Percentiles rank a stretch among this genome's conserved stretches.
phyloP scores from a whole-genome alignment of 129 eudicot genomes.

The Centrapalus pauciflorus region DNA sequence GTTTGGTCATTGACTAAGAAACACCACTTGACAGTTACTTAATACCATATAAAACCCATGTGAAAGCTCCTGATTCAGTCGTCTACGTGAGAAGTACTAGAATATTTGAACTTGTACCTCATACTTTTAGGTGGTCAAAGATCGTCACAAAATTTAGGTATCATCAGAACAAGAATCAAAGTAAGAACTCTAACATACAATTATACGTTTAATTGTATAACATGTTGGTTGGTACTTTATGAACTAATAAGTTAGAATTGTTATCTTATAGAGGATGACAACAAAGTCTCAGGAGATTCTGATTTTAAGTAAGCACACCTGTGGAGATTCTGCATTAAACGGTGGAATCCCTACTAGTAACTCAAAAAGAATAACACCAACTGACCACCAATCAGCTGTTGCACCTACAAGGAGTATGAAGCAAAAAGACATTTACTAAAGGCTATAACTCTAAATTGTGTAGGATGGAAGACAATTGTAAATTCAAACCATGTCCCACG shows the following conservation, averaged over 20 bases:
- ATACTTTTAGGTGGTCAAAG: too few species aligned
- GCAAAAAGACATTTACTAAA: background rate
- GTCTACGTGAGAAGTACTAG: too few species aligned
- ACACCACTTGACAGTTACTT: too few species aligned
- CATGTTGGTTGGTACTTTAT: background rate
- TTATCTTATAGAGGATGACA: background rate
- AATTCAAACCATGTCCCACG: conserved; percentile 83
- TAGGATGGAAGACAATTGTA: background rate
- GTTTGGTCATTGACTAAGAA: too few species aligned
- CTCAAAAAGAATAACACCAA: conserved; percentile 94
- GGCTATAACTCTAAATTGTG: conserved; percentile 6
- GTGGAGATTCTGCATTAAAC: conserved; percentile 91
- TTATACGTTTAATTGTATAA: background rate
- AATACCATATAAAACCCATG: too few species aligned
- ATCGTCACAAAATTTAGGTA: background rate
- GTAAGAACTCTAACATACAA: too few species aligned
- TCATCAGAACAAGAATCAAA: too few species aligned
- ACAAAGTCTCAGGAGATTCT: background rate
- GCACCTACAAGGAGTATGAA: conserved; percentile 49
- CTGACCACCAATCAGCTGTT: conserved; percentile 99
- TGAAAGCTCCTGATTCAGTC: too few species aligned
- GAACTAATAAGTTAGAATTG: background rate
- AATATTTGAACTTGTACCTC: too few species aligned
- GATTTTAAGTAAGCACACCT: conserved; percentile 36
- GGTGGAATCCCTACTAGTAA: conserved; percentile 96